Conservation (phyloP, 495 filamentous ascomycete genomes). For the Aspergillus conjunctus region DNA sequence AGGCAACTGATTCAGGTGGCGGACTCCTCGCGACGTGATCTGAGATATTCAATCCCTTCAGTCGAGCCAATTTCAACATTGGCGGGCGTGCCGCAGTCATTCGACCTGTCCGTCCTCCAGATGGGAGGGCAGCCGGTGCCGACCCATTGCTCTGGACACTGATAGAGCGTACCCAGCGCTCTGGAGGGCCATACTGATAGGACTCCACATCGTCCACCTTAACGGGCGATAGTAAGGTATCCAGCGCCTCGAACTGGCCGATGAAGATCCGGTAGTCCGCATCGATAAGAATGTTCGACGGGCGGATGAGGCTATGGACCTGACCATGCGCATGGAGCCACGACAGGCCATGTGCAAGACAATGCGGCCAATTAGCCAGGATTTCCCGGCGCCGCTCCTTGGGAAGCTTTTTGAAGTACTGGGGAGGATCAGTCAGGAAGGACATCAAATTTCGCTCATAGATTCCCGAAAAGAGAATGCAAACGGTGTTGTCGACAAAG, state of each 20-base stretch:
- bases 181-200: slow-evolving; percentile 88
- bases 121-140: slow-evolving; percentile 36
- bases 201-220: slow-evolving; percentile 70
- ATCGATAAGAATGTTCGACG: slow-evolving; percentile 80
- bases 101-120: slow-evolving; percentile 51
- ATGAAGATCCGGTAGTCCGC: slow-evolving; percentile 70
- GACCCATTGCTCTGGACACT: slow-evolving; percentile 37
- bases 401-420: slow-evolving; percentile 66
- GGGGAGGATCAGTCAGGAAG: slow-evolving; percentile 70
- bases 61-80: slow-evolving; percentile 26
- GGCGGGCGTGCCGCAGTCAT: slow-evolving; percentile 26
- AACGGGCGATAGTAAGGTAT: slow-evolving; percentile 54
- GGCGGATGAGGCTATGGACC: slow-evolving; percentile 78
- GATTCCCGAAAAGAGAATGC: slow-evolving; percentile 72
- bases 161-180: slow-evolving; percentile 61
- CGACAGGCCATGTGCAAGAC: slow-evolving; percentile 74
- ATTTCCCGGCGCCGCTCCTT: slow-evolving; percentile 70
- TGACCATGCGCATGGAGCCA: slow-evolving; percentile 75
- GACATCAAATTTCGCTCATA: slow-evolving; percentile 76
- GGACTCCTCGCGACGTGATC: slow-evolving; percentile 27
- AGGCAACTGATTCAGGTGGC: slow-evolving; percentile 39
- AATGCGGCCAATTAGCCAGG: slow-evolving; percentile 85
- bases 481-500: slow-evolving; percentile 69
- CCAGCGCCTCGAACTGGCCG: slow-evolving; percentile 68
- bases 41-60: slow-evolving; percentile 27